These are phyloP conservation scores for Conticribra weissflogii DNA, from an alignment of 108 stramenopile species.

Conservation along the genomic window DNA sequence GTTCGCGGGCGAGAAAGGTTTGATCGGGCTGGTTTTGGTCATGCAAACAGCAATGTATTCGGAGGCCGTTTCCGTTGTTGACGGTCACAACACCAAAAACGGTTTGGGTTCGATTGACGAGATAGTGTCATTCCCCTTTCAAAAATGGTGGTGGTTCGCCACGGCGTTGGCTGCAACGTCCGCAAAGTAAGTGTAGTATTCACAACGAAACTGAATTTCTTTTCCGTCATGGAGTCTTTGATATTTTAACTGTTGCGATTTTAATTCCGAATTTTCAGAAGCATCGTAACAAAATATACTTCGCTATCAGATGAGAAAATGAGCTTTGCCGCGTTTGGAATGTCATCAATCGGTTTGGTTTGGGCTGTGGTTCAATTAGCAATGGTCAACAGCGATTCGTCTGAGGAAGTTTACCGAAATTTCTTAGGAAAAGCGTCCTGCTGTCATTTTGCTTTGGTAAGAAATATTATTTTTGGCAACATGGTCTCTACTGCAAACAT, in stretches of 20 bases:
- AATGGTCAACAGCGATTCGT: constrained; percentile 29
- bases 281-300: constrained; percentile 30
- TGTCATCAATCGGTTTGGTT: constrained; percentile 47
- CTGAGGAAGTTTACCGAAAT: constrained; percentile 57
- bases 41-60: constrained; percentile 65
- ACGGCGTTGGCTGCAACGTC: constrained; percentile 49
- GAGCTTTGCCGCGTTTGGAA: constrained; percentile 52
- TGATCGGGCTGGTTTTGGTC: constrained; percentile 52
- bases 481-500: not conserved
- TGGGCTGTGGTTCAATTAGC: constrained; percentile 47
- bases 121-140: constrained; percentile 28
- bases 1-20: constrained; percentile 48
- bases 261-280: too few relatives aligned
- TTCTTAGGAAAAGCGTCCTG: constrained; percentile 53
- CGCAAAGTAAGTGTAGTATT: constrained; percentile 35
- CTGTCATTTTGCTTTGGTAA: constrained; percentile 55
- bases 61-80: constrained; percentile 52
- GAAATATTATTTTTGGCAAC: constrained; percentile 32
- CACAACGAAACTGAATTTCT: too few relatives aligned
- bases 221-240: too few relatives aligned
- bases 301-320: constrained; percentile 24
- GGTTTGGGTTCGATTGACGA: constrained; percentile 7
- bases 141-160: constrained; percentile 78
- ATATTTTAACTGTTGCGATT: too few relatives aligned
- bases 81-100: constrained; percentile 24